Conservation (phyloP, 768 basidiomycete genomes). For the Dendrothele bispora region DNA sequence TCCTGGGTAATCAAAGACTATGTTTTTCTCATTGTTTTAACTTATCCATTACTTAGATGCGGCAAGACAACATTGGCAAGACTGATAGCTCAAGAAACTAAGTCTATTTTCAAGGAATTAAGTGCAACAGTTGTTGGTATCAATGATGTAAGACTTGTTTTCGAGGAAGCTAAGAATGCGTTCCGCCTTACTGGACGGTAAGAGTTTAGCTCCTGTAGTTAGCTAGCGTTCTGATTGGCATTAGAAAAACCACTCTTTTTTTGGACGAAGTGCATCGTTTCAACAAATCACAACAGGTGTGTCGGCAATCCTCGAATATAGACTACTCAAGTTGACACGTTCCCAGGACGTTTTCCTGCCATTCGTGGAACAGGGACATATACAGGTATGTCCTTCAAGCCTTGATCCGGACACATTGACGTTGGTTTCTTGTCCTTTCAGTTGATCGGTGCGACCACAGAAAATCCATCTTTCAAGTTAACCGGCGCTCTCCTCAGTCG, state of each 20-base stretch:
- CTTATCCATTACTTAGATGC: slow-evolving; percentile 36
- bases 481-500: slow-evolving; percentile 72
- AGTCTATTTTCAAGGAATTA: slow-evolving; percentile 71
- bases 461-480: slow-evolving; percentile 86
- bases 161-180: slow-evolving; percentile 72
- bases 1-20: slow-evolving; percentile 48
- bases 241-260: slow-evolving; percentile 72
- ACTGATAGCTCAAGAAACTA: slow-evolving; percentile 58
- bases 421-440: slow-evolving; percentile 18
- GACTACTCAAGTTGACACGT: slow-evolving; percentile 6
- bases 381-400: slow-evolving; percentile 46
- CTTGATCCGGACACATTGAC: background rate
- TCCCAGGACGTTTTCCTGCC: slow-evolving; percentile 77
- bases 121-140: slow-evolving; percentile 72
- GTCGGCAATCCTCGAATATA: background rate
- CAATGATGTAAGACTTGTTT: slow-evolving; percentile 68
- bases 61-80: slow-evolving; percentile 80
- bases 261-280: slow-evolving; percentile 86
- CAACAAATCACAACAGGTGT: slow-evolving; percentile 67
- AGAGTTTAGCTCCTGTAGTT: slow-evolving; percentile 7
- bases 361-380: slow-evolving; percentile 74
- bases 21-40: background rate
- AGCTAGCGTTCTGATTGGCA: slow-evolving; percentile 6
- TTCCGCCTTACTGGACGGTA: slow-evolving; percentile 67
- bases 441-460: slow-evolving; percentile 84